Percentiles rank a stretch among this genome's conserved stretches.
Conservation (phyloP, 83 land plant genomes). For the Picea abies region DNA sequence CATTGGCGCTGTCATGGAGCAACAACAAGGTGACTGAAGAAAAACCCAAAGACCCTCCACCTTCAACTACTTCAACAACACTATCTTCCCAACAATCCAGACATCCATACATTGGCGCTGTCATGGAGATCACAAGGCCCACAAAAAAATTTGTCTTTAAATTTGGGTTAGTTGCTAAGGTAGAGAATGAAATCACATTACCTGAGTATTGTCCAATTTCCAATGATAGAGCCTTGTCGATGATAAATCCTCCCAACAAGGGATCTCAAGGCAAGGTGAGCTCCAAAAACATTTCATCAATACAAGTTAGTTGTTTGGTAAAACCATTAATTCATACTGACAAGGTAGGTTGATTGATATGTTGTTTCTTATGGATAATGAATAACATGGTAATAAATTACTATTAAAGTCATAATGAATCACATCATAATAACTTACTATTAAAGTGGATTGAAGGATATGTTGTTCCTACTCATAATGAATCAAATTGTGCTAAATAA, state of each 20-base stretch:
- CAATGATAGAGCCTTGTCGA: slow-evolving; percentile 85
- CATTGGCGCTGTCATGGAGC: too few relatives aligned
- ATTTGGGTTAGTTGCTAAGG: slow-evolving; percentile 70
- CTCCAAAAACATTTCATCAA: too few relatives aligned
- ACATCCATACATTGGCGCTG: slow-evolving; percentile 9
- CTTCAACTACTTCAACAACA: background rate
- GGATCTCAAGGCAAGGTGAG: slow-evolving; percentile 38
- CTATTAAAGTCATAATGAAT: too few relatives aligned
- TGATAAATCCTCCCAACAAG: slow-evolving; percentile 78
- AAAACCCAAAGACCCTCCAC: background rate
- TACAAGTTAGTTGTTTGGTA: too few relatives aligned
- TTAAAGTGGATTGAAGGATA: too few relatives aligned
- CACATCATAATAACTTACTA: too few relatives aligned
- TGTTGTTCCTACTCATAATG: too few relatives aligned
- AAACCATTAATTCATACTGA: too few relatives aligned
- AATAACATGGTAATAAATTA: too few relatives aligned
- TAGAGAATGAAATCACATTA: slow-evolving; percentile 59
- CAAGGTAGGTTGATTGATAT: too few relatives aligned
- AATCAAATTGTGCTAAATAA: too few relatives aligned
- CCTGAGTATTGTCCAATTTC: slow-evolving; percentile 93
- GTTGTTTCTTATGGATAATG: too few relatives aligned
- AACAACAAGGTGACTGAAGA: background rate
- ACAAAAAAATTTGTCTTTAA: slow-evolving; percentile 75
- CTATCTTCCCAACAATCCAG: background rate
- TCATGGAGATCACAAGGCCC: slow-evolving; percentile 56